These are phyloP conservation scores for Trichoderma parareesei DNA, from an alignment of 495 filamentous ascomycete species.

Conservation along the genomic window DNA sequence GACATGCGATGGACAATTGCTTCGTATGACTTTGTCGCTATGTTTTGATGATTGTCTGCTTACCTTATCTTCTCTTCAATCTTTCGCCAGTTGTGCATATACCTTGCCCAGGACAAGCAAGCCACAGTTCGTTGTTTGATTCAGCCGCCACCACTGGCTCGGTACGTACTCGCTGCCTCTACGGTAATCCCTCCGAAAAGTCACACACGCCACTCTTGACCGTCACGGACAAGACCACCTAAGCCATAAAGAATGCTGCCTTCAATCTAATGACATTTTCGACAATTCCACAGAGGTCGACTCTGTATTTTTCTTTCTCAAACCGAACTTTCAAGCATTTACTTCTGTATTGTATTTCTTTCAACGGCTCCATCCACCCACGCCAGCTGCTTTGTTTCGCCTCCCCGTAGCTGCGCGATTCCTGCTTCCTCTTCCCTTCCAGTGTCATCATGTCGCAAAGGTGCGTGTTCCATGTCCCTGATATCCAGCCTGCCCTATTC, in stretches of 20 bases:
- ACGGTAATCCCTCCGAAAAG: not conserved
- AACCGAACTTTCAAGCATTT: too few species aligned
- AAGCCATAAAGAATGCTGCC: conserved; percentile 7
- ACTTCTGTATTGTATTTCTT: not conserved
- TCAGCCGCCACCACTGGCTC: not conserved
- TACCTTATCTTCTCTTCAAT: not conserved
- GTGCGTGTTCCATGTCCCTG: not conserved
- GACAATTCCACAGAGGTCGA: too few species aligned
- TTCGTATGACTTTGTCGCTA: too few species aligned
- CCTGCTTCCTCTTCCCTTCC: not conserved
- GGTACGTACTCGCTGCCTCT: not conserved
- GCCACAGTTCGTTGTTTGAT: not conserved
- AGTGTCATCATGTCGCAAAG: conserved; percentile 10
- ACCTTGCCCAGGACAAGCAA: not conserved
- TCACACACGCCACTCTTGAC: conserved; percentile 4
- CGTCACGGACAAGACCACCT: conserved; percentile 3
- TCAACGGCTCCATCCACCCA: not conserved
- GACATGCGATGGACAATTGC: too few species aligned
- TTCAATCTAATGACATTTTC: not conserved
- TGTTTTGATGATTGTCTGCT: not conserved
- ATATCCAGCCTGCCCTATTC: not conserved
- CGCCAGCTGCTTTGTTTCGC: not conserved
- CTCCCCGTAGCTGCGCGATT: not conserved
- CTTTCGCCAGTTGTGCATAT: not conserved
- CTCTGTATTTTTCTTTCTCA: too few species aligned